Evolutionary conservation across 2,329 filamentous ascomycete species (phyloP).

Genomic region (Iodosphaeria phyllophila): DNA sequence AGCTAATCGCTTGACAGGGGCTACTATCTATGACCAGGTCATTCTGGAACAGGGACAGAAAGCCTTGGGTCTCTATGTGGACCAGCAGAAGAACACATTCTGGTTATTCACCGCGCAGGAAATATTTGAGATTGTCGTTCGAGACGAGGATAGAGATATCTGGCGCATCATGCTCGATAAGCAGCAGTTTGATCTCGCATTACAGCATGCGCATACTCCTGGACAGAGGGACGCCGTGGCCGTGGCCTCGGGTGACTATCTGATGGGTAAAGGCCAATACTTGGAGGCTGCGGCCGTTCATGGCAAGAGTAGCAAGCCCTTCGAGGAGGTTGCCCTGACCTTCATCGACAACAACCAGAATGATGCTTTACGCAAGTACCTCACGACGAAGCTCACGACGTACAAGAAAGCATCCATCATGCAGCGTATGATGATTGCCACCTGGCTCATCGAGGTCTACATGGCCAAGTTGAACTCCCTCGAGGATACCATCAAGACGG

Average conservation of each 20-base stretch:
- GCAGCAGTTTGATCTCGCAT: slow-evolving; percentile 74
- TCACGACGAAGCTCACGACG: slow-evolving; percentile 63
- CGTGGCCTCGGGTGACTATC: slow-evolving; percentile 75
- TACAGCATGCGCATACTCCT: slow-evolving; percentile 64
- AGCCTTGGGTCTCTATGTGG: slow-evolving; percentile 68
- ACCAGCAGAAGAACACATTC: slow-evolving; percentile 88
- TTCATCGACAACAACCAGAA: slow-evolving; percentile 83
- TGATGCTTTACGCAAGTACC: slow-evolving; percentile 78
- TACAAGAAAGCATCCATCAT: slow-evolving; percentile 73
- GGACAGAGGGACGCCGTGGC: slow-evolving; percentile 81
- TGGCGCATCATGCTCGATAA: slow-evolving; percentile 86
- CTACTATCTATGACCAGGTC: slow-evolving; percentile 71
- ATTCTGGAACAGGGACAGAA: slow-evolving; percentile 66
- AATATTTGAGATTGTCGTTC: slow-evolving; percentile 84
- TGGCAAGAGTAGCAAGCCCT: slow-evolving; percentile 88
- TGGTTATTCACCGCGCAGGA: slow-evolving; percentile 88
- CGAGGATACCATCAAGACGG: slow-evolving; percentile 84
- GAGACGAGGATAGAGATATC: slow-evolving; percentile 77
- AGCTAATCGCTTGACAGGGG: slow-evolving; percentile 71
- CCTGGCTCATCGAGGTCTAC: slow-evolving; percentile 88
- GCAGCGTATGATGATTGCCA: slow-evolving; percentile 89
- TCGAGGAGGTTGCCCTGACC: slow-evolving; percentile 82
- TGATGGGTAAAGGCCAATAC: slow-evolving; percentile 67
- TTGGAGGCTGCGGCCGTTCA: slow-evolving; percentile 77
- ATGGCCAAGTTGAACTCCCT: slow-evolving; percentile 94